Conservation (phyloP, 192 early-diverging fungal genomes). For the Fimicolochytrium jonesii region DNA sequence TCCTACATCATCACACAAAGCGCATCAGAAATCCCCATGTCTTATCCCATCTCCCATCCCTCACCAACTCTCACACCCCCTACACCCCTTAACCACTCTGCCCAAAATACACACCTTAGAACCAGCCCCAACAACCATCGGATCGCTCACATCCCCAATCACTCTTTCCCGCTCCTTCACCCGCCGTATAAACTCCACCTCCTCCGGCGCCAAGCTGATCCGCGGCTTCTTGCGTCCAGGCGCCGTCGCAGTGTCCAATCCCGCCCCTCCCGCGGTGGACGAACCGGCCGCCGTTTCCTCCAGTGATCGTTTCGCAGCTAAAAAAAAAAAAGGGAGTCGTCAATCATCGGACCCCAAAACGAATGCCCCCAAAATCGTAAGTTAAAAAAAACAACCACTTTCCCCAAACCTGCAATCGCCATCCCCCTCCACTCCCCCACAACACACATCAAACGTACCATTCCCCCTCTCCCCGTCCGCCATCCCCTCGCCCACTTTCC, state of each 20-base stretch:
- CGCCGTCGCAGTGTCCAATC: no score
- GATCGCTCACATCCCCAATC: not conserved
- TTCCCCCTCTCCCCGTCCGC: not conserved
- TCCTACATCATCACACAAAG: not conserved
- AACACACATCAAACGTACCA: not conserved
- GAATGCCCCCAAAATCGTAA: no score
- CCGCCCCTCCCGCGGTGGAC: no score
- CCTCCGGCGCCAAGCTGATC: slow-evolving; percentile 2
- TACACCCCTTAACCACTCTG: no score
- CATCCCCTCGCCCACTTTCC: slow-evolving; percentile 40
- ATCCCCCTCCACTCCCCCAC: slow-evolving; percentile 9
- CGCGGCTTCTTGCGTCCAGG: not conserved
- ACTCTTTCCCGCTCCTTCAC: slow-evolving; percentile 5
- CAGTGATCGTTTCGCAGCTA: not conserved
- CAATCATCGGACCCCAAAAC: not conserved
- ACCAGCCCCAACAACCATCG: not conserved
- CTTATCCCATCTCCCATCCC: not conserved
- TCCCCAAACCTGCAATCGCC: no score
- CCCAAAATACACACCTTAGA: no score
- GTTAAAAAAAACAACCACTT: no score
- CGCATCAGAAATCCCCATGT: not conserved
- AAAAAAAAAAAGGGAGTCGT: not conserved
- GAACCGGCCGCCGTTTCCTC: no score
- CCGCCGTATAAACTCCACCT: slow-evolving; percentile 10
- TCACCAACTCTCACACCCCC: not conserved